These are phyloP conservation scores for Globisporangium spiculum DNA, from an alignment of 352 stramenopile species.

Conservation along the genomic window DNA sequence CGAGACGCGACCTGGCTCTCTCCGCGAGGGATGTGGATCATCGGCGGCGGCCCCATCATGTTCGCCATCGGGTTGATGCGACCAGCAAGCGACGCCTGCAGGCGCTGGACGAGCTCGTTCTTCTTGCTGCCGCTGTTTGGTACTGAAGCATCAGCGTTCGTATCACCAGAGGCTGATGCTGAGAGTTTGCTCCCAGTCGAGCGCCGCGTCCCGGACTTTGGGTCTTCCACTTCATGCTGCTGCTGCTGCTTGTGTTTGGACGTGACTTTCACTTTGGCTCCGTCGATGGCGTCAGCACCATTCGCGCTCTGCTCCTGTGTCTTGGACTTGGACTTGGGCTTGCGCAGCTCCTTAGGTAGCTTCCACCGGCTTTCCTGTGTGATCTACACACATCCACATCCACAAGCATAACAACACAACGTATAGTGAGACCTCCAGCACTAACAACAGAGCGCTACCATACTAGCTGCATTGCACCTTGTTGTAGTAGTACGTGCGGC, in stretches of 20 bases:
- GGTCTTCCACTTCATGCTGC: background rate
- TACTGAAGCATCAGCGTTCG: background rate
- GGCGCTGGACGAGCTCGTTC: slow-evolving; percentile 41
- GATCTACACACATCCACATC: slow-evolving; percentile 15
- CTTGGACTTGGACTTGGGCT: background rate
- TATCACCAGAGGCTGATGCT: background rate
- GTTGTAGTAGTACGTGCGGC: slow-evolving; percentile 67
- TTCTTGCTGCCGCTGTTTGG: slow-evolving; percentile 9
- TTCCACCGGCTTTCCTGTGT: slow-evolving; percentile 70
- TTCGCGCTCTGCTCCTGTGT: background rate
- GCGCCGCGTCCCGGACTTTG: background rate
- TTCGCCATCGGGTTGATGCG: slow-evolving; percentile 25
- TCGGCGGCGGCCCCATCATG: slow-evolving; percentile 24
- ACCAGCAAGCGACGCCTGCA: slow-evolving; percentile 58
- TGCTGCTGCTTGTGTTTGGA: background rate
- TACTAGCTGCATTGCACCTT: slow-evolving; percentile 15
- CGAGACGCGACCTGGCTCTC: background rate
- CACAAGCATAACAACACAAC: background rate
- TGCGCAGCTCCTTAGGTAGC: slow-evolving; percentile 26
- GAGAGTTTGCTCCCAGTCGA: background rate
- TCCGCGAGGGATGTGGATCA: slow-evolving; percentile 27
- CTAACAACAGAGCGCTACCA: background rate
- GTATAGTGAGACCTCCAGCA: background rate
- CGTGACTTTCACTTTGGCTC: slow-evolving; percentile 3
- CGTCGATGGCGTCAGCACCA: background rate